phyloP scores from a whole-genome alignment of 148 eudicot species.

The Rhododendron molle region DNA sequence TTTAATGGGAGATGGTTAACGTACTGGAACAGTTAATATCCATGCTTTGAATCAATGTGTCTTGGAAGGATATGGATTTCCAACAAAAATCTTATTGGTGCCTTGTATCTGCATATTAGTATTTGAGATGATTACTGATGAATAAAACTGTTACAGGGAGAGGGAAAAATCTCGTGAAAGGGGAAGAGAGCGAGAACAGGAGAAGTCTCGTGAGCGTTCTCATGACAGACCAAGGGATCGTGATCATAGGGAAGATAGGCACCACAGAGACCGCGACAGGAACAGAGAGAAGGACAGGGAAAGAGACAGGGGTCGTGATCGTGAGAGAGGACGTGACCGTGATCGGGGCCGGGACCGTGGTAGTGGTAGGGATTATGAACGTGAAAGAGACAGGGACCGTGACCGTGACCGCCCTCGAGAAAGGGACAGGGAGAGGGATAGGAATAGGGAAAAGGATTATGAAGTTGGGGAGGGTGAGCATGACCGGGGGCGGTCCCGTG shows the following conservation, averaged over 20 bases:
- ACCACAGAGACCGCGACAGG: constrained; percentile 86
- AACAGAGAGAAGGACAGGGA: constrained; percentile 59
- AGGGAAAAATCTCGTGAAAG: constrained; percentile 96
- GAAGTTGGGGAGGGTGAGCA: constrained; percentile 48
- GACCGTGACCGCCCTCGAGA: constrained; percentile 44
- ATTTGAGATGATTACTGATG: constrained; percentile 3
- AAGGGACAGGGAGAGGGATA: constrained; percentile 52
- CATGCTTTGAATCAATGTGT: not conserved
- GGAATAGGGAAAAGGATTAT: constrained; percentile 52
- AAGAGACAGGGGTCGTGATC: constrained; percentile 53
- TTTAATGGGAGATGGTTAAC: not conserved
- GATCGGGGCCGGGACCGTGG: constrained; percentile 59
- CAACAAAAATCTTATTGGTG: not conserved
- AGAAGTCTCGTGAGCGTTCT: constrained; percentile 80
- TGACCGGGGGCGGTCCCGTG: constrained; percentile 78
- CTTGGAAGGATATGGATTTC: not conserved
- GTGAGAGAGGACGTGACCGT: constrained; percentile 56
- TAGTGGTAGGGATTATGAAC: constrained; percentile 47
- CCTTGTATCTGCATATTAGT: not conserved
- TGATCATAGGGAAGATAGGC: constrained; percentile 82
- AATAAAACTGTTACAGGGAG: constrained; percentile 44
- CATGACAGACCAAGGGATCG: constrained; percentile 87
- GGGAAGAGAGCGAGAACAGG: constrained; percentile 62
- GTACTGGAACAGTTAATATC: not conserved
- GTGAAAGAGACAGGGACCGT: constrained; percentile 32